phyloP scores from a whole-genome alignment of 1,284 basidiomycete genomes.

The Vanrija sp. region DNA sequence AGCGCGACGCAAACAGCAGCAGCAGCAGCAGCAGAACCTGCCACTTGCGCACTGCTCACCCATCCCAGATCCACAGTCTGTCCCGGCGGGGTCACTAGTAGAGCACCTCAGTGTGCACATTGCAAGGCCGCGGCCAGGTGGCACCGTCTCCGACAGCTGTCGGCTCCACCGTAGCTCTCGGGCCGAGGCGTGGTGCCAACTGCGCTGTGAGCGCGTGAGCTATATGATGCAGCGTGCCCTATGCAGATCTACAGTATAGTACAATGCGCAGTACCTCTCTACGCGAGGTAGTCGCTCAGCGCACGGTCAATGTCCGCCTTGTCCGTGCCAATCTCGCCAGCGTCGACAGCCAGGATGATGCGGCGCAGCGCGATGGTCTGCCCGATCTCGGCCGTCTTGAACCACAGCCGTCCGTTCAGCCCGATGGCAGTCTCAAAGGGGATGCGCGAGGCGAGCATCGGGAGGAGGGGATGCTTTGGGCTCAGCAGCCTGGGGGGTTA shows the following conservation, averaged over 20 bases:
- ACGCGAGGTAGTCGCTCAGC: conserved; percentile 22
- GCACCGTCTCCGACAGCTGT: background rate
- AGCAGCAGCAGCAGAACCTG: too few species aligned
- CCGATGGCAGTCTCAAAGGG: conserved; percentile 53
- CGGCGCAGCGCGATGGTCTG: conserved; percentile 48
- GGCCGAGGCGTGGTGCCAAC: too few species aligned
- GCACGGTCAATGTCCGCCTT: conserved; percentile 29
- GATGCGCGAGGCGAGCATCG: conserved; percentile 32
- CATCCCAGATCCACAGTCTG: too few species aligned
- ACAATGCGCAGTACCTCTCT: background rate
- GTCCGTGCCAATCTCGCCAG: conserved; percentile 26
- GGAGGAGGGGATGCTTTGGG: conserved; percentile 46
- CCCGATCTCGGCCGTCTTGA: conserved; percentile 45
- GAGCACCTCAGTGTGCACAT: too few species aligned
- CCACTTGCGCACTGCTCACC: too few species aligned
- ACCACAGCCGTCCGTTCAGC: conserved; percentile 53
- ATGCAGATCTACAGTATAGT: too few species aligned
- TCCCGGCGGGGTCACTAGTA: too few species aligned
- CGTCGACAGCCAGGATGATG: conserved; percentile 40
- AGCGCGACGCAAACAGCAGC: too few species aligned
- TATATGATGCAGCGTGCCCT: too few species aligned
- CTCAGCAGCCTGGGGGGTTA: conserved; percentile 40
- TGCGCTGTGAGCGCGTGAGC: too few species aligned
- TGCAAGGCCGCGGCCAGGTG: too few species aligned
- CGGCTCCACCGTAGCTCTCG: too few species aligned